Evolutionary conservation across 2,329 filamentous ascomycete genomes (phyloP), one percentile per base, ranked within the genome.

Genomic region (Septoria petroselini): DNA sequence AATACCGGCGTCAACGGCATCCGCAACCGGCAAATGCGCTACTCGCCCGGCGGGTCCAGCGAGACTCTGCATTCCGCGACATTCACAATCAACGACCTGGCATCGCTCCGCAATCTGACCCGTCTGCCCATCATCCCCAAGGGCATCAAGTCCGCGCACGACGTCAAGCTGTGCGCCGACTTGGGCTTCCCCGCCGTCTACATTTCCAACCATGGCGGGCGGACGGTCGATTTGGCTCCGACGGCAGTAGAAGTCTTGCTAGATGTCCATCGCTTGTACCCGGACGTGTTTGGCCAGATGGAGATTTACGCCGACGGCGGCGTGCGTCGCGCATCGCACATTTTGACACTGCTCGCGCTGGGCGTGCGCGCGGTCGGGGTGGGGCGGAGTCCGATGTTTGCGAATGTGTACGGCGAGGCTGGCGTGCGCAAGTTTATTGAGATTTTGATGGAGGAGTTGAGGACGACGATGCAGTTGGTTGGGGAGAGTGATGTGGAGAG

Each of bases 211-310:
- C 70, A 72, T 56, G 70, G 70, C 15, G 70, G 70, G 8, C 64
- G 70, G 39, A 65, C 68, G 40, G 61, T 70, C 43, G 70, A 72
- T 67, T 40, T 74, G n/a, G 74, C 77, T 2, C 83, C 85, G 0
- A 85, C 79, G 0, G 81, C 85, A 1, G 82, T 85, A 8, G 87
- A 93, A 61, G 81, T 91, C 42, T 86, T 86, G 3, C 79, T 88
- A 7, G 86, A 89, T 54, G 84, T 89, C 45, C 84, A 87, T 67
- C 82, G 80, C n/a, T 50, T 66, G 11, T 68, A 62, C 12, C 70
- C 70, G 0, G 64, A 68, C 12, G 63, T 73, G 14, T 71, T 72
- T 56, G 57, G 64, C 40, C 54, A 70, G 46, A 58, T 70, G 12
- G 70, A 72, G 41, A 67, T 73, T 6, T 70, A 65, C 41, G 68